Evolutionary conservation across 768 basidiomycete genomes (phyloP).

Genomic region (Tricholoma saponaceum): DNA sequence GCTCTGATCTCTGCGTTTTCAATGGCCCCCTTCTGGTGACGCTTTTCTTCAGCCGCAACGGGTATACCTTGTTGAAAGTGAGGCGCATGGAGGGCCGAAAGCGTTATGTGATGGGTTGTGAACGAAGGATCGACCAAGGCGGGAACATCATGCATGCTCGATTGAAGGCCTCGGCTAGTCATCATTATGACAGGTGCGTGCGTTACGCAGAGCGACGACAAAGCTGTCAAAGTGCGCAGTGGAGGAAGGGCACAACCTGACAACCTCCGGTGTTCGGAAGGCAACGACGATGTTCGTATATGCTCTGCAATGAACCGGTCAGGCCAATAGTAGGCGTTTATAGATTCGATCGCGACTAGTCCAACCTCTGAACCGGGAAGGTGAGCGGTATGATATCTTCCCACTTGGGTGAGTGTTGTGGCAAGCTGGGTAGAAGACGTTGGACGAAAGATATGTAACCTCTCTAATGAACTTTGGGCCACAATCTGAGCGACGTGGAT

Average conservation of each 20-base stretch:
- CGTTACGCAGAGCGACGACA: slow-evolving; percentile 12
- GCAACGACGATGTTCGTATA: slow-evolving; percentile 22
- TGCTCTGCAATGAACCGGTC: slow-evolving; percentile 68
- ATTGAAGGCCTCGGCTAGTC: background rate
- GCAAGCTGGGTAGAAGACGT: slow-evolving; percentile 67
- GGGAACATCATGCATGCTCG: background rate
- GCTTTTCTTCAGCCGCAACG: background rate
- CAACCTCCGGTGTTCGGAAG: slow-evolving; percentile 40
- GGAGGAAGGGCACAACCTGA: slow-evolving; percentile 41
- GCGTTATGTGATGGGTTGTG: background rate
- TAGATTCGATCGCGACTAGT: slow-evolving; percentile 69
- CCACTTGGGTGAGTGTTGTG: slow-evolving; percentile 55
- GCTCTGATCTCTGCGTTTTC: background rate
- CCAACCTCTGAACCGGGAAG: slow-evolving; percentile 56
- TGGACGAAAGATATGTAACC: slow-evolving; percentile 68
- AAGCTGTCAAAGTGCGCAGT: slow-evolving; percentile 54
- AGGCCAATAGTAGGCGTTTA: slow-evolving; percentile 74
- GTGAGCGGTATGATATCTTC: slow-evolving; percentile 44
- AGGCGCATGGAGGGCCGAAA: background rate
- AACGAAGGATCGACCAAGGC: background rate
- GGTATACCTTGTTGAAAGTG: background rate
- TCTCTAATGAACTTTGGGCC: slow-evolving; percentile 38
- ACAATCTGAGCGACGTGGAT: slow-evolving; percentile 22
- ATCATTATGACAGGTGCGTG: background rate
- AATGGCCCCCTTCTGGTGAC: background rate